These are phyloP conservation scores for Populus hybrid DNA, from an alignment of 441 rosid genomes.

Conservation along the genomic window DNA sequence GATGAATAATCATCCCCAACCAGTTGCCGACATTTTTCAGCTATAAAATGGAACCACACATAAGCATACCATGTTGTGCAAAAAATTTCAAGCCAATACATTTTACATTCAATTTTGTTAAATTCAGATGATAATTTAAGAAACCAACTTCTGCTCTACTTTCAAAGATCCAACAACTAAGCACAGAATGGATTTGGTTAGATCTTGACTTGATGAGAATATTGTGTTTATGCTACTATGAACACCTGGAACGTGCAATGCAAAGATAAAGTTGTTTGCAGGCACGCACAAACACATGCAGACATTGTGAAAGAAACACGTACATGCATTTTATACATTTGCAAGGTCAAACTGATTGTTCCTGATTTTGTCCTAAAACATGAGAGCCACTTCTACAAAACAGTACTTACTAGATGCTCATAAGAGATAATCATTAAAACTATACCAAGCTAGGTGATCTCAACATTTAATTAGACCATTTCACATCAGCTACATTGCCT, in stretches of 20 bases:
- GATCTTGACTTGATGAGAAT: not conserved
- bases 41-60: slow-evolving; percentile 32
- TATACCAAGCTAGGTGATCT: not conserved
- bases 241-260: not conserved
- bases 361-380: slow-evolving; percentile 3
- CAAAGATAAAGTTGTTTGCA: not conserved
- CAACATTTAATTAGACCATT: not conserved
- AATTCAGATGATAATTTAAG: not conserved
- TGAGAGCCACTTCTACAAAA: not conserved
- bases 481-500: not conserved
- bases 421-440: not conserved
- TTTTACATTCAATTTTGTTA: not conserved
- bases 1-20: slow-evolving; percentile 81
- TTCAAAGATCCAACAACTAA: not conserved
- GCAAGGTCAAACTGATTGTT: not conserved
- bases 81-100: slow-evolving; percentile 29
- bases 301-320: not conserved
- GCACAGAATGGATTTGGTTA: not conserved
- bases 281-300: not conserved
- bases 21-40: slow-evolving; percentile 81
- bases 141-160: not conserved
- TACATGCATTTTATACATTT: not conserved
- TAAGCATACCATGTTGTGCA: slow-evolving; percentile 4
- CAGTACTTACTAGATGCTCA: not conserved
- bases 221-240: not conserved